Percentiles rank a stretch among this genome's conserved stretches.
Conservation (phyloP, 805 yeast species). For the Suhomyces kilbournensis region DNA sequence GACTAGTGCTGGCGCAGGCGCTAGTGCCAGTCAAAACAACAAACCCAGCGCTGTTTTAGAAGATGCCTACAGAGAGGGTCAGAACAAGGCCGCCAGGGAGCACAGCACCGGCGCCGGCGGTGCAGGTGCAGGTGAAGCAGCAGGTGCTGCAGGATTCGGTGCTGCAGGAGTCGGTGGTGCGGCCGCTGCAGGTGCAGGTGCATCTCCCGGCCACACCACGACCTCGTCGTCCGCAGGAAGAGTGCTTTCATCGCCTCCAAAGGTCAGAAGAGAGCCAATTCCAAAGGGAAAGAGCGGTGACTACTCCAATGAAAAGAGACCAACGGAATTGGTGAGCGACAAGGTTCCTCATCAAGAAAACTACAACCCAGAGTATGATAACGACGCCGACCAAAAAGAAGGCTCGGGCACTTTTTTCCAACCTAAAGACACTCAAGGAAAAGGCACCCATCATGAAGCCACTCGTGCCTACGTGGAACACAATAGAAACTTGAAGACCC, state of each 20-base stretch:
- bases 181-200: neutral
- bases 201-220: neutral
- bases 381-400: conserved; percentile 24
- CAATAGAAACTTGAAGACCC: conserved; percentile 19
- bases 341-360: conserved; percentile 15
- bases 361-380: conserved; percentile 24
- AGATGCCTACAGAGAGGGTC: conserved; percentile 21
- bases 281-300: conserved; percentile 30
- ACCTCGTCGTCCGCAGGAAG: conserved; percentile 18
- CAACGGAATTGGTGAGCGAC: conserved; percentile 22
- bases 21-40: neutral
- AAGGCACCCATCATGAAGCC: conserved; percentile 21
- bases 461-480: conserved; percentile 19
- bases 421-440: conserved; percentile 38
- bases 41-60: conserved; percentile 7
- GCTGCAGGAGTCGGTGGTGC: neutral
- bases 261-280: conserved; percentile 25
- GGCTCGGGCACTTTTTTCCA: conserved; percentile 34
- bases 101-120: neutral
- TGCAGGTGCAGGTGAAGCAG: neutral
- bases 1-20: conserved; percentile 1
- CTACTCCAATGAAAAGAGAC: conserved; percentile 30
- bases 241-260: conserved; percentile 29
- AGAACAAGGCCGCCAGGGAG: conserved; percentile 3
- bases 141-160: neutral